These are phyloP conservation scores for Magnolia sinica DNA, from an alignment of 164 flowering plant genomes.

Conservation along the genomic window DNA sequence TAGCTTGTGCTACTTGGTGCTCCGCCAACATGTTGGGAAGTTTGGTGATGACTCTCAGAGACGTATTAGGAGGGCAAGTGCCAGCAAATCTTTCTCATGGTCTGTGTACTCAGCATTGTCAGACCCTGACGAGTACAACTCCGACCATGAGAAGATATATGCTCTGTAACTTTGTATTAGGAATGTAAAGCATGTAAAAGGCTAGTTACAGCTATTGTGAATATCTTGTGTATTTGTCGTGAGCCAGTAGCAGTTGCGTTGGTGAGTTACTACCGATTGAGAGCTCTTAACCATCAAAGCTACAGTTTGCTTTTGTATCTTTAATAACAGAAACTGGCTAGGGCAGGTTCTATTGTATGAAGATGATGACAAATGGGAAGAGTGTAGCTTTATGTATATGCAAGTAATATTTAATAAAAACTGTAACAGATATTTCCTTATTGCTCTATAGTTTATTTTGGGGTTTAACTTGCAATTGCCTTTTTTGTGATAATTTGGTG, in stretches of 20 bases:
- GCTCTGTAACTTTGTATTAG: slow-evolving; percentile 43
- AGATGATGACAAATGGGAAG: neutral
- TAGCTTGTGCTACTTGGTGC: slow-evolving; percentile 81
- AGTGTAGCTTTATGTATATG: slow-evolving; percentile 6
- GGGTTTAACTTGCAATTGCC: neutral
- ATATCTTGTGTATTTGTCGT: neutral
- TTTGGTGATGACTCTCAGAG: slow-evolving; percentile 64
- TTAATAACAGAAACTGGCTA: neutral
- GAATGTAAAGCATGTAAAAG: slow-evolving; percentile 2
- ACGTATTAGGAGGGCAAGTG: slow-evolving; percentile 66
- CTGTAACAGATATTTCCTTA: neutral
- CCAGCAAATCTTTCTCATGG: slow-evolving; percentile 91
- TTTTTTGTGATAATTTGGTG: neutral
- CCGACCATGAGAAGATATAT: slow-evolving; percentile 71
- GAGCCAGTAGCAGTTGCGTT: neutral
- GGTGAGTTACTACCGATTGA: neutral
- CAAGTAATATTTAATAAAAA: neutral
- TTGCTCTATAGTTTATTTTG: too few relatives aligned
- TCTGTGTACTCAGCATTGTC: slow-evolving; percentile 60
- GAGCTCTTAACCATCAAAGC: neutral
- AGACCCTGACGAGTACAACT: slow-evolving; percentile 68
- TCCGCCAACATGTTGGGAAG: slow-evolving; percentile 53
- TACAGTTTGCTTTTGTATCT: neutral
- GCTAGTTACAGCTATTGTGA: slow-evolving; percentile 16
- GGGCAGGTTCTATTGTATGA: neutral